Percentiles rank a stretch among this genome's conserved stretches.
These are phyloP conservation scores for Fusarium veterinarium DNA, from an alignment of 2,329 filamentous ascomycete genomes.

Conservation along the genomic window DNA sequence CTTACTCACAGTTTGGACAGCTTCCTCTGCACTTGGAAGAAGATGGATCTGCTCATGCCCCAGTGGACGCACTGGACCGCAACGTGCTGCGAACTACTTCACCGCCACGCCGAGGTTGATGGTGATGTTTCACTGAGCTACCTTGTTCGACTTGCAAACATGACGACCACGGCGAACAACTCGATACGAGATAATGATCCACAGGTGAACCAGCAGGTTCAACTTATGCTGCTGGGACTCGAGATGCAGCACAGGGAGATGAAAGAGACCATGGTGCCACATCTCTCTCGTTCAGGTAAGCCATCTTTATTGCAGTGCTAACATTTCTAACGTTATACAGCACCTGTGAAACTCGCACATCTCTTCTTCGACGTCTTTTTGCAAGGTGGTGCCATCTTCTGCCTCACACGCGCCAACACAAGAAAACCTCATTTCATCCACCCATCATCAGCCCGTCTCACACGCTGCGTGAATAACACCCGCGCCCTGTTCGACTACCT, in stretches of 20 bases:
- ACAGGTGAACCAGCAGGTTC: constrained; percentile 54
- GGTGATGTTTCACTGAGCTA: constrained; percentile 58
- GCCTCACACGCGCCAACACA: constrained; percentile 13
- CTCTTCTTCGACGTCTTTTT: constrained; percentile 55
- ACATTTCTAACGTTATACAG: constrained; percentile 41
- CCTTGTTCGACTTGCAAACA: constrained; percentile 56
- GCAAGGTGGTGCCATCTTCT: constrained; percentile 53
- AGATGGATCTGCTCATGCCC: constrained; percentile 44
- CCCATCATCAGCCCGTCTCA: constrained; percentile 37
- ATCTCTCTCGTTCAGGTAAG: constrained; percentile 45
- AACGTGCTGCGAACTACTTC: constrained; percentile 58
- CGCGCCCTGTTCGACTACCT: constrained; percentile 51
- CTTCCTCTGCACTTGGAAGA: constrained; percentile 54
- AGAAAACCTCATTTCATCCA: constrained; percentile 15
- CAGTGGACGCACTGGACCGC: constrained; percentile 57
- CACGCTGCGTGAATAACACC: constrained; percentile 41
- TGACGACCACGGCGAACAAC: constrained; percentile 53
- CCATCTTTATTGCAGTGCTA: background rate
- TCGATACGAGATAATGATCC: constrained; percentile 45
- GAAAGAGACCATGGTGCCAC: constrained; percentile 50
- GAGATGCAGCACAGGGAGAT: constrained; percentile 59
- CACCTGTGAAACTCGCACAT: constrained; percentile 46
- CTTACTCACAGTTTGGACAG: constrained; percentile 45
- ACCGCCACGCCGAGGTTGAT: constrained; percentile 49
- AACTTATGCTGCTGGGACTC: constrained; percentile 60